Percentiles rank a stretch among this genome's conserved stretches.
Evolutionary conservation across 2,329 filamentous ascomycete genomes (phyloP).

Genomic region (Ophiocordyceps camponoti-rufipedis): DNA sequence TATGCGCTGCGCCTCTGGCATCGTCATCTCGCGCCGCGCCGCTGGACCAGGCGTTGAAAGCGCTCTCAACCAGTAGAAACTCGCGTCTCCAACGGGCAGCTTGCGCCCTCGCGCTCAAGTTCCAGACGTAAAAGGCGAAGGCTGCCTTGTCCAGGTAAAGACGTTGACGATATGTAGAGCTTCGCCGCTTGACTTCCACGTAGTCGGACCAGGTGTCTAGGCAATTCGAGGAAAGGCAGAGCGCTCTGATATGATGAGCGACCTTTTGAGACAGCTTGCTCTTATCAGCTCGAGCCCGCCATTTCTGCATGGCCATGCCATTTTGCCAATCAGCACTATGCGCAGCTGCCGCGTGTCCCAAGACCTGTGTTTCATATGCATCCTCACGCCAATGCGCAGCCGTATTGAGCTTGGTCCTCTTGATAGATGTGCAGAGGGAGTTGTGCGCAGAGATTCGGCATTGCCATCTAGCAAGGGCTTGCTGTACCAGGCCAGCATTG

Average conservation of each 20-base stretch:
- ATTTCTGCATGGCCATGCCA: background rate
- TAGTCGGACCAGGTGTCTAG: constrained; percentile 14
- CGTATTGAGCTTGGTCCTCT: constrained; percentile 3
- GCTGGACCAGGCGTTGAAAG: constrained; percentile 13
- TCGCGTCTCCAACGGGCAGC: constrained; percentile 16
- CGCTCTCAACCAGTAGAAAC: constrained; percentile 10
- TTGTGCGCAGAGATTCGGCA: constrained; percentile 8
- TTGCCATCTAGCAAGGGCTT: constrained; percentile 10
- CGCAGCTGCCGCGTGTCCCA: background rate
- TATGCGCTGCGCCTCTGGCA: background rate
- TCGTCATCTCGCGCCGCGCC: constrained; percentile 1
- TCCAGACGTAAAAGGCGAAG: constrained; percentile 13
- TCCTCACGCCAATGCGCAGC: background rate
- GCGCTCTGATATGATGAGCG: constrained; percentile 3
- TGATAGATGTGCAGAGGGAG: constrained; percentile 6
- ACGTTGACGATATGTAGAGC: constrained; percentile 7
- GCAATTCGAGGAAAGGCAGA: constrained; percentile 7
- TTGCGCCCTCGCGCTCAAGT: constrained; percentile 13
- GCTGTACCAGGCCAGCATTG: constrained; percentile 5
- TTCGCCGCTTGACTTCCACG: constrained; percentile 9
- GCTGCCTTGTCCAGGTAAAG: constrained; percentile 6
- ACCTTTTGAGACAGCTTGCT: constrained; percentile 1
- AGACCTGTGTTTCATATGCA: background rate
- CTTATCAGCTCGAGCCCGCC: background rate
- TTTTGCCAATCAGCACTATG: background rate